Base-by-base conservation (phyloP, 2,329 filamentous ascomycete genomes). In the Penicillium sp. region DNA sequence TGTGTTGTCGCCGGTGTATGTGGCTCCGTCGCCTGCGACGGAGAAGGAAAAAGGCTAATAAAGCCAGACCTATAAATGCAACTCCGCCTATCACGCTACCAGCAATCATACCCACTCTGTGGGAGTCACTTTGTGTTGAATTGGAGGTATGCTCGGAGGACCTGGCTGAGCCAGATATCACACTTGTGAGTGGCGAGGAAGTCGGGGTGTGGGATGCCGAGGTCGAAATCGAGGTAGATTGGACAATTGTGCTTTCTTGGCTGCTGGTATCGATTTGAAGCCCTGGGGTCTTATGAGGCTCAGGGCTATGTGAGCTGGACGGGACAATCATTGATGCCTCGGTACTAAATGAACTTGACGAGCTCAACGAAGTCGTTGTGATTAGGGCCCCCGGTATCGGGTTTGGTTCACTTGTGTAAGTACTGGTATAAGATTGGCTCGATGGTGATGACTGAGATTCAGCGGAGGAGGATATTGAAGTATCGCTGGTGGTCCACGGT, bases 21-120 rank as follows among this genome's bases (percentile, higher is more conserved):
- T 42, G 21, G 23, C 34, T 51, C 26, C 58, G 62, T 44, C 55
- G 63, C n/a, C 59, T 63, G 42, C 62, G 61, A 26, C 66, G 67
- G 47, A 60, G 51, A 10, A 64, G 45, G 16, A 70, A 56, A 28
- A 61, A 63, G 47, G 63, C 59, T 6, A 71, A 44, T 9, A 69
- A 34, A 4, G 58, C 50, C 16, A 71, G 54, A 3, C 63, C 51
- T 18, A 67, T 49, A 26, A 69, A 59, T 5, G 56, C 63, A 10
- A 66, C 36, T 16, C 56, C 67, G 9, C 70, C 70, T 14, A 74
- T 33, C 6, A 65, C 51, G 34, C 67, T 64, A 1, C 69, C 71
- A 29, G 72, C 59, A 26, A 73, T 62, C 6, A 55, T 52, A n/a
- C 61, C 59, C 16, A 65, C 33, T 16, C 46, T 56, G 14, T n/a